Evolutionary conservation across 2,329 filamentous ascomycete species (phyloP).

Genomic region (Ilyonectria mors-panacis): DNA sequence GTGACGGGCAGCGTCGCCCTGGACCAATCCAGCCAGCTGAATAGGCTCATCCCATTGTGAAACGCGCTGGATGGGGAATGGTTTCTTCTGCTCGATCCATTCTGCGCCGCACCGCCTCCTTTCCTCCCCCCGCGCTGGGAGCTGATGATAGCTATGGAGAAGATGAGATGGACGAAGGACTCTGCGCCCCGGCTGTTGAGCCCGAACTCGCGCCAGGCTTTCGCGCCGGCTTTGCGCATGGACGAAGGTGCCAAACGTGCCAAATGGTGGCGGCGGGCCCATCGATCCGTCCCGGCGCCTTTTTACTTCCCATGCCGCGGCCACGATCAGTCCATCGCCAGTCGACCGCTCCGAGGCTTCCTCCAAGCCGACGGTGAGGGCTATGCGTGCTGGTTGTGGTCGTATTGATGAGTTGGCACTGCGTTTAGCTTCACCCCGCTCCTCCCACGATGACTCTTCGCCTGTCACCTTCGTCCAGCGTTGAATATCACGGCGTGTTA

Average conservation of each 20-base stretch:
- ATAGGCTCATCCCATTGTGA: slow-evolving; percentile 23
- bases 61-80: slow-evolving; percentile 18
- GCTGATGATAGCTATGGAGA: slow-evolving; percentile 13
- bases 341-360: neutral
- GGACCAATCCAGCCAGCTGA: slow-evolving; percentile 9
- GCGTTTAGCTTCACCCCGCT: slow-evolving; percentile 25
- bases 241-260: neutral
- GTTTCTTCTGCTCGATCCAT: slow-evolving; percentile 3
- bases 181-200: slow-evolving; percentile 17
- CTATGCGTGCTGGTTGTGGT: slow-evolving; percentile 10
- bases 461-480: slow-evolving; percentile 23
- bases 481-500: slow-evolving; percentile 22
- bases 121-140: neutral
- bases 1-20: neutral
- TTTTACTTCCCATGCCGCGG: neutral
- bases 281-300: slow-evolving; percentile 11
- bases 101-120: slow-evolving; percentile 17
- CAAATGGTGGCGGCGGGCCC: neutral
- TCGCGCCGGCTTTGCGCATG: neutral
- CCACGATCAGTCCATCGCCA: neutral
- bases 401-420: slow-evolving; percentile 30
- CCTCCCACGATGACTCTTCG: slow-evolving; percentile 4
- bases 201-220: slow-evolving; percentile 6
- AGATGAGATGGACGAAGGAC: neutral
- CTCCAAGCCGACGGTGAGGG: neutral